These are phyloP conservation scores for Leccinum broughii DNA, from an alignment of 768 basidiomycete species.

Conservation along the genomic window DNA sequence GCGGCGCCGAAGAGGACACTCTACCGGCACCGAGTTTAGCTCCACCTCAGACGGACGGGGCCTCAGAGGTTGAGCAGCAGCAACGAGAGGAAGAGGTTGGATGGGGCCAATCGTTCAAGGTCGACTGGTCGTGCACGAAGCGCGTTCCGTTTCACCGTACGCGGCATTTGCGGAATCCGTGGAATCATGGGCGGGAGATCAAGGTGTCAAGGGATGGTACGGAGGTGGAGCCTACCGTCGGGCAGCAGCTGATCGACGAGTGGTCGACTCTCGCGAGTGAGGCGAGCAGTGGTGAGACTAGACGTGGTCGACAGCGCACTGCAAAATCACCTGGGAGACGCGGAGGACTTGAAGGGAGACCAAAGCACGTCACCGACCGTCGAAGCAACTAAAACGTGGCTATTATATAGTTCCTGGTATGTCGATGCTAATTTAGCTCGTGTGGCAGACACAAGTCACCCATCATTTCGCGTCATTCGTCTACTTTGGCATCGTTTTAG, in stretches of 20 bases:
- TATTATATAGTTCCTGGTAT: too few species aligned
- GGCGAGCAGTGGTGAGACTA: slow-evolving; percentile 1
- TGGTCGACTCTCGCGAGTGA: slow-evolving; percentile 49
- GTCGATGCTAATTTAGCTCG: too few species aligned
- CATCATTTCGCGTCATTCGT: neutral
- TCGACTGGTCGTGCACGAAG: slow-evolving; percentile 79
- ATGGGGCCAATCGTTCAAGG: slow-evolving; percentile 80
- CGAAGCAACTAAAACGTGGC: neutral
- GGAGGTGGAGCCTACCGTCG: slow-evolving; percentile 81
- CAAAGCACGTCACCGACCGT: neutral
- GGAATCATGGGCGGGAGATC: slow-evolving; percentile 85
- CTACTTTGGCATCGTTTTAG: neutral
- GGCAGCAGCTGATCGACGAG: slow-evolving; percentile 65
- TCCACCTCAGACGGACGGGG: neutral
- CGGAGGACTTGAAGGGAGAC: neutral
- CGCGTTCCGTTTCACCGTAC: slow-evolving; percentile 75
- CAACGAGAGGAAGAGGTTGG: slow-evolving; percentile 26
- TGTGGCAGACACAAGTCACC: too few species aligned
- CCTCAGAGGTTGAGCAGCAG: neutral
- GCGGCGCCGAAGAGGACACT: slow-evolving; percentile 21
- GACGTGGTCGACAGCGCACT: slow-evolving; percentile 3
- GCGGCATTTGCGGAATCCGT: slow-evolving; percentile 83
- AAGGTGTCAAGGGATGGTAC: slow-evolving; percentile 90
- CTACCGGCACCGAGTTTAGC: neutral
- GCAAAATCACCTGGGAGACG: slow-evolving; percentile 4